A percentile compares a stretch with the other conserved stretches of the same genome.
Evolutionary conservation across 805 yeast genomes (phyloP).

Genomic region (Metschnikowia dekortorum): DNA sequence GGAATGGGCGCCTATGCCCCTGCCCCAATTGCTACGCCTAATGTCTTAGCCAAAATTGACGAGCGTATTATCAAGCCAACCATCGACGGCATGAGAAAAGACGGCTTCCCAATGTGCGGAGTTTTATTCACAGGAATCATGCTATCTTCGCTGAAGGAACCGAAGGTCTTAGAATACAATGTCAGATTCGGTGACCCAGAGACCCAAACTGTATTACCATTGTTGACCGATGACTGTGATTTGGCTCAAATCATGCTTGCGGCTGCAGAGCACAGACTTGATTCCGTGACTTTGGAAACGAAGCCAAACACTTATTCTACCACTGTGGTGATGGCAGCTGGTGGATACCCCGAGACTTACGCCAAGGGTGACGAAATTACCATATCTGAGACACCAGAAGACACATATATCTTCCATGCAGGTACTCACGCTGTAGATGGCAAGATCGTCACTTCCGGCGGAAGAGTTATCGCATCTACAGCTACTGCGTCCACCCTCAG

Average conservation of each 20-base stretch:
- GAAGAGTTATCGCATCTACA: constrained; percentile 94
- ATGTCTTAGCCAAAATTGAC: constrained; percentile 65
- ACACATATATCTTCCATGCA: constrained; percentile 87
- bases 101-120: constrained; percentile 94
- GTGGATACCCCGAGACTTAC: constrained; percentile 91
- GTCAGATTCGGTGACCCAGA: constrained; percentile 99
- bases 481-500: constrained; percentile 73
- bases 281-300: constrained; percentile 62
- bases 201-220: constrained; percentile 92
- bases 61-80: constrained; percentile 81
- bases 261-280: constrained; percentile 90
- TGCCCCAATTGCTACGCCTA: constrained; percentile 88
- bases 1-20: constrained; percentile 99
- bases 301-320: constrained; percentile 63
- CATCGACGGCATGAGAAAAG: constrained; percentile 92
- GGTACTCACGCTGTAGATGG: constrained; percentile 71
- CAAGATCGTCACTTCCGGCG: constrained; percentile 80
- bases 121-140: constrained; percentile 93
- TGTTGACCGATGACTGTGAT: constrained; percentile 80
- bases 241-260: constrained; percentile 90
- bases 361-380: constrained; percentile 82
- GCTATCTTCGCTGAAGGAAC: constrained; percentile 74
- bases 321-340: constrained; percentile 95
- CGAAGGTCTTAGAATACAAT: constrained; percentile 93
- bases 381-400: constrained; percentile 44